Evolutionary conservation across 2,329 filamentous ascomycete genomes (phyloP).

Genomic region (Ceratocystis papillata): DNA sequence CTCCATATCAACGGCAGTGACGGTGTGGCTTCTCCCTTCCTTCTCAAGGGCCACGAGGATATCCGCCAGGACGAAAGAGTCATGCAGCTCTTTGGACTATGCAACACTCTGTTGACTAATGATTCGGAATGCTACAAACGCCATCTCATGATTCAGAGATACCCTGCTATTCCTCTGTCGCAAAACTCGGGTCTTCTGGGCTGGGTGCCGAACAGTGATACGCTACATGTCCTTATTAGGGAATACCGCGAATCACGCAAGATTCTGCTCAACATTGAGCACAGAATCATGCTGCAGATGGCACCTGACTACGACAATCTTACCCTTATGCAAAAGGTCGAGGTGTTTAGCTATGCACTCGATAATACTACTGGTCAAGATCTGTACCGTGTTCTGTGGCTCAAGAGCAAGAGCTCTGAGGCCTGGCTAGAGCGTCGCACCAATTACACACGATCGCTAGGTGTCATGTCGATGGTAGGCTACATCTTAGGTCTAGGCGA

Average conservation of each 20-base stretch:
- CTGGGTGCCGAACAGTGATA: conserved; percentile 97
- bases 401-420: conserved; percentile 97
- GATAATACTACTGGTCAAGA: conserved; percentile 99
- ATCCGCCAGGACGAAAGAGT: conserved; percentile 97
- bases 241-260: conserved; percentile 96
- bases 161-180: conserved; percentile 91
- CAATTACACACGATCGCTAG: conserved; percentile 95
- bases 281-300: conserved; percentile 99
- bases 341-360: conserved; percentile 96
- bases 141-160: conserved; percentile 90
- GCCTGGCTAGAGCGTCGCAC: conserved; percentile 94
- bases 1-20: conserved; percentile 82
- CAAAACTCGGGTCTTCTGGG: conserved; percentile 91
- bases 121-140: conserved; percentile 96
- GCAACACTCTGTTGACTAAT: conserved; percentile 86
- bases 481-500: conserved; percentile 96
- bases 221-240: conserved; percentile 87
- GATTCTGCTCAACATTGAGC: conserved; percentile 97
- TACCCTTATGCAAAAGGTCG: conserved; percentile 98
- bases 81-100: conserved; percentile 97
- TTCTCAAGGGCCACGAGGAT: conserved; percentile 98
- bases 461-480: conserved; percentile 99
- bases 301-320: conserved; percentile 97
- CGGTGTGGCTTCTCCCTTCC: conserved; percentile 74
- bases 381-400: conserved; percentile 92